Conservation (phyloP, 1,284 basidiomycete genomes). For the Phylloboletellus chloephorus region DNA sequence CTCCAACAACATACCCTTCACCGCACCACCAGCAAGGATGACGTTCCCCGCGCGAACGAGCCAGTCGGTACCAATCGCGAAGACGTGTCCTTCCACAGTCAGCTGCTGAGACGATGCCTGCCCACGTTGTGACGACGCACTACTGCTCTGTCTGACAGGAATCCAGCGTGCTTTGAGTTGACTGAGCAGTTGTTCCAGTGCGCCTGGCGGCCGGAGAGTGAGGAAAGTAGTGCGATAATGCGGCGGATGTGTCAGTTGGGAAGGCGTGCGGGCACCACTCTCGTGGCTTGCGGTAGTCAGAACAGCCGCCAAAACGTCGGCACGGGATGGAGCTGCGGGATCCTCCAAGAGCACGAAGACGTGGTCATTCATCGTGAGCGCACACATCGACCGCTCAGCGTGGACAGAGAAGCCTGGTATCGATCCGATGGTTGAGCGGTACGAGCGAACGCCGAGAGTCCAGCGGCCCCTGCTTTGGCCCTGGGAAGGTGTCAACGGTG, state of each 20-base stretch:
- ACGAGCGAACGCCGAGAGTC: constrained; percentile 64
- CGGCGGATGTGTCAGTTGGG: constrained; percentile 41
- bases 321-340: constrained; percentile 57
- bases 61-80: constrained; percentile 72
- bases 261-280: constrained; percentile 33
- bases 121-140: constrained; percentile 39
- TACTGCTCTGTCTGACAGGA: constrained; percentile 53
- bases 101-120: constrained; percentile 57
- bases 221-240: constrained; percentile 72
- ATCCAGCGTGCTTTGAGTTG: constrained; percentile 72
- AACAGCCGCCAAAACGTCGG: constrained; percentile 45
- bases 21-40: constrained; percentile 60
- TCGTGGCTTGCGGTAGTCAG: constrained; percentile 35
- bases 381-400: constrained; percentile 64
- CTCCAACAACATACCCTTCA: constrained; percentile 77
- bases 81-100: constrained; percentile 62
- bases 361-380: constrained; percentile 70
- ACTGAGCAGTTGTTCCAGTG: constrained; percentile 62
- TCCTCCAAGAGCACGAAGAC: constrained; percentile 75
- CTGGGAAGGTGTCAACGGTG: constrained; percentile 33
- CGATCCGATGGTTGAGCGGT: constrained; percentile 58
- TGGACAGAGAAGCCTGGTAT: constrained; percentile 45
- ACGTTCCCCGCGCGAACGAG: constrained; percentile 75
- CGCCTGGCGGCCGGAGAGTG: constrained; percentile 63
- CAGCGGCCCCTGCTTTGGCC: constrained; percentile 56